Evolutionary conservation across 164 flowering plant genomes (phyloP).

Genomic region (Paratinospora sagittata): DNA sequence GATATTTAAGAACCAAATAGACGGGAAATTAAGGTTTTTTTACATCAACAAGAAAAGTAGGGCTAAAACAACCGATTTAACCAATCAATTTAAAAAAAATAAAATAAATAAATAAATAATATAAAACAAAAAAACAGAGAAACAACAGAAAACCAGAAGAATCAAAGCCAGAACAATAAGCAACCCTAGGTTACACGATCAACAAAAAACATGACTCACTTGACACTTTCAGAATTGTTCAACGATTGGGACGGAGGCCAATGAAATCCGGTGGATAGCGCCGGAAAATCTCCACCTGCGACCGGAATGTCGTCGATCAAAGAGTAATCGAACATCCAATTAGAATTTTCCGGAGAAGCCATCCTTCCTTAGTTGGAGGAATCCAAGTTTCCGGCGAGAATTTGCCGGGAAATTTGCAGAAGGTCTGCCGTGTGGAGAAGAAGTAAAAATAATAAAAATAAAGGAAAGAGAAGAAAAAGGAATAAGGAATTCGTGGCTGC

Average conservation of each 20-base stretch:
- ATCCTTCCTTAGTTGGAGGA: constrained; percentile 23
- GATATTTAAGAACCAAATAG: too few relatives aligned
- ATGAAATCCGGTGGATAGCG: constrained; percentile 35
- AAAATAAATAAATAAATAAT: too few relatives aligned
- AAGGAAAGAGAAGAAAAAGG: neutral
- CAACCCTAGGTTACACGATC: neutral
- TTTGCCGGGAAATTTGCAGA: constrained; percentile 2
- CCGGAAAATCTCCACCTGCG: constrained; percentile 31
- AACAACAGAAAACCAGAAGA: neutral
- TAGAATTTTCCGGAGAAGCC: constrained; percentile 61
- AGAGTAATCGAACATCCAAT: constrained; percentile 56
- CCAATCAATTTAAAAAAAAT: neutral
- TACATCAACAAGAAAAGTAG: too few relatives aligned
- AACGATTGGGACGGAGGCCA: constrained; percentile 41
- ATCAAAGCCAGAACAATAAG: neutral
- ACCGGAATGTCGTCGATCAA: constrained; percentile 49
- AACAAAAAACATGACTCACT: constrained; percentile 22
- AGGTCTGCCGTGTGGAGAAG: constrained; percentile 2
- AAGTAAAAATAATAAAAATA: neutral
- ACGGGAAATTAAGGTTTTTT: too few relatives aligned
- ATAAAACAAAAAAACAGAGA: neutral
- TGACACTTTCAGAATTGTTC: constrained; percentile 30
- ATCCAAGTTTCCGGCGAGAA: neutral
- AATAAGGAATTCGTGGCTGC: neutral
- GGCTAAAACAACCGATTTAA: neutral